Percentiles rank a stretch among this genome's conserved stretches.
Conservation (phyloP, 495 filamentous ascomycete species). For the Aspergillus haitiensis region DNA sequence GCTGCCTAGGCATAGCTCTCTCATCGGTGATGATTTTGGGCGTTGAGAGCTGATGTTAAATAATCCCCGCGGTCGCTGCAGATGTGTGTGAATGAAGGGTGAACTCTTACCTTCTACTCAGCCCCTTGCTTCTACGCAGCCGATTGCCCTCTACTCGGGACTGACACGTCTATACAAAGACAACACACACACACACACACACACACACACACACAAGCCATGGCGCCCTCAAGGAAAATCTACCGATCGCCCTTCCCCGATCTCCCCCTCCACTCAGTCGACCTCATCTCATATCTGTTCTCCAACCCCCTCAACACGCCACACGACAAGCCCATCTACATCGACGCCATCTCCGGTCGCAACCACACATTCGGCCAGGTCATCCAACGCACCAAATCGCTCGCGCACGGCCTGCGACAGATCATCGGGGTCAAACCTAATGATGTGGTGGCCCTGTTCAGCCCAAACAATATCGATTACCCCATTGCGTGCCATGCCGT, state of each 20-base stretch:
- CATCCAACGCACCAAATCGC: slow-evolving; percentile 3
- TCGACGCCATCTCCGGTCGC: neutral
- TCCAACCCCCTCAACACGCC: slow-evolving; percentile 2
- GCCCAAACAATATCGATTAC: slow-evolving; percentile 6
- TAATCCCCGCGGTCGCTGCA: too few relatives aligned
- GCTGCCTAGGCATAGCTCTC: too few relatives aligned
- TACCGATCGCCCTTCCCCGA: neutral
- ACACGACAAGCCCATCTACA: slow-evolving; percentile 1
- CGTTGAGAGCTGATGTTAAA: too few relatives aligned
- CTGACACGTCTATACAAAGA: too few relatives aligned
- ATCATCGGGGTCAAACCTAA: neutral
- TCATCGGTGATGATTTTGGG: too few relatives aligned
- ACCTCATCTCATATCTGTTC: slow-evolving; percentile 1
- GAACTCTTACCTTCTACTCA: too few relatives aligned
- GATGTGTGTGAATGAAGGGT: too few relatives aligned
- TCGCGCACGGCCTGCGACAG: neutral
- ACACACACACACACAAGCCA: too few relatives aligned
- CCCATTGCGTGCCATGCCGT: slow-evolving; percentile 3
- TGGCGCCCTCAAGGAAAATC: neutral
- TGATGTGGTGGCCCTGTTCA: slow-evolving; percentile 6
- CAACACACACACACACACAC: too few relatives aligned
- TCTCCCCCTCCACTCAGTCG: neutral
- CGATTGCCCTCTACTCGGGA: too few relatives aligned
- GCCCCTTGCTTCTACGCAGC: too few relatives aligned
- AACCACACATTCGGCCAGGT: slow-evolving; percentile 3